Percentiles rank a stretch among this genome's conserved stretches.
Conservation (phyloP, 1,139 yeast species). For the Protomyces macrosporus region DNA sequence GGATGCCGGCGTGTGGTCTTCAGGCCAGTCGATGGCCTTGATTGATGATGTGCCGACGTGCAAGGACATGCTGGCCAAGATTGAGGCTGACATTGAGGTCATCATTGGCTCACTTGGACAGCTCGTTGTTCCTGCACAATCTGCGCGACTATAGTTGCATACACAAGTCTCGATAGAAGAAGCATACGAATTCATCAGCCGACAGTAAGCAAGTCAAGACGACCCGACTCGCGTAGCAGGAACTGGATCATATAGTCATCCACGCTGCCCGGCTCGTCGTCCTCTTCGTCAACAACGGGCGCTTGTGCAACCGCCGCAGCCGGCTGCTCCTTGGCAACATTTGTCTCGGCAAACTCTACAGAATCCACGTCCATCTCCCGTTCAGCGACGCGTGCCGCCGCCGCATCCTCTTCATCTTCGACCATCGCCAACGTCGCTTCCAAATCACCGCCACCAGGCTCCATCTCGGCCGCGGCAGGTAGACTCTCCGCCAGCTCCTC, state of each 20-base stretch:
- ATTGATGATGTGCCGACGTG: constrained; percentile 31
- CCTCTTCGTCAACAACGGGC: constrained; percentile 34
- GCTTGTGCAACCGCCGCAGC: constrained; percentile 35
- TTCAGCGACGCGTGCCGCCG: constrained; percentile 86
- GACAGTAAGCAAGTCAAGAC: not conserved
- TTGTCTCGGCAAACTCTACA: constrained; percentile 57
- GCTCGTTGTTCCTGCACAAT: constrained; percentile 3
- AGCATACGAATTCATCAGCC: not conserved
- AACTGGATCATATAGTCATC: constrained; percentile 95
- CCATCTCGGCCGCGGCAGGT: constrained; percentile 23
- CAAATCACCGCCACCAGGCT: constrained; percentile 42
- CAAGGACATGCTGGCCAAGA: constrained; percentile 23
- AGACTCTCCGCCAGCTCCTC: constrained; percentile 40
- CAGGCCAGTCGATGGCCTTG: constrained; percentile 38
- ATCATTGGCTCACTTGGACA: constrained; percentile 13
- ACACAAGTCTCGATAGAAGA: not conserved
- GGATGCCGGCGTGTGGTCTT: constrained; percentile 40
- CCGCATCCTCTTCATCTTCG: constrained; percentile 92
- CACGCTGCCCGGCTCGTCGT: constrained; percentile 75
- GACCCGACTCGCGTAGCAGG: constrained; percentile 48
- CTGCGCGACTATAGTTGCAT: not conserved
- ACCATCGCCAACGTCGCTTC: constrained; percentile 79
- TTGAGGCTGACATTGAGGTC: constrained; percentile 27
- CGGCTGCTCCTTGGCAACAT: constrained; percentile 26
- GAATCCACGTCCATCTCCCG: constrained; percentile 77